Evolutionary conservation across 2,329 filamentous ascomycete species (phyloP).

Genomic region (Verticillium dahliae): DNA sequence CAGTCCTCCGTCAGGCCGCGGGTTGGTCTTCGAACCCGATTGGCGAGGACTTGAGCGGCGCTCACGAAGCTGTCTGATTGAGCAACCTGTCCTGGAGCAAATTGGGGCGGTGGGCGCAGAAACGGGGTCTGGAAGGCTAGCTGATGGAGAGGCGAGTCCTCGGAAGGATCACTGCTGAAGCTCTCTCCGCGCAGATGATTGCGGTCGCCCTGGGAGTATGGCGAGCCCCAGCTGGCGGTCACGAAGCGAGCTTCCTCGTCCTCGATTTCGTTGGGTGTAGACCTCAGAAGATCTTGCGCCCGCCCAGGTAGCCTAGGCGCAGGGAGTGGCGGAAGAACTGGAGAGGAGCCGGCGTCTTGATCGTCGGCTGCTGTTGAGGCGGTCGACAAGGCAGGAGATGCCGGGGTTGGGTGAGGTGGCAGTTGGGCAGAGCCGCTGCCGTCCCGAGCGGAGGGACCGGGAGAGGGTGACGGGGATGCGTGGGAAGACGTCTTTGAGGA

Average conservation of each 20-base stretch:
- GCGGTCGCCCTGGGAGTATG: conserved; percentile 64
- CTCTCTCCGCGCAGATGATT: conserved; percentile 42
- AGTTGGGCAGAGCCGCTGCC: conserved; percentile 32
- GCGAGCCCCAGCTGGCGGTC: conserved; percentile 87
- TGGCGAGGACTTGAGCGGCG: conserved; percentile 53
- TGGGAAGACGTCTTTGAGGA: conserved; percentile 49
- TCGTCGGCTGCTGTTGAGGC: conserved; percentile 55
- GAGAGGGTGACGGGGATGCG: conserved; percentile 42
- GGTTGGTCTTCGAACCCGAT: conserved; percentile 52
- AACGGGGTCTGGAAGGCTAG: conserved; percentile 58
- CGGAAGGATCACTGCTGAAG: conserved; percentile 52
- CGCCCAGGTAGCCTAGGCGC: conserved; percentile 52
- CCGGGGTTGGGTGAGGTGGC: conserved; percentile 29
- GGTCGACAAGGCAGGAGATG: conserved; percentile 54
- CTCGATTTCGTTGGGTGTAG: conserved; percentile 33
- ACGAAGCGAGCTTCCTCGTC: conserved; percentile 39
- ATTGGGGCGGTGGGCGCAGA: conserved; percentile 47
- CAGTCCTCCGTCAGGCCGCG: conserved; percentile 73
- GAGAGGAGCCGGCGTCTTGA: conserved; percentile 49
- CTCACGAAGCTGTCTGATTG: conserved; percentile 32
- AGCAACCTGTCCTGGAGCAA: conserved; percentile 29
- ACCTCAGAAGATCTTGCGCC: conserved; percentile 47
- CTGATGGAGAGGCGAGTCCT: conserved; percentile 50
- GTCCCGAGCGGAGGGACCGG: conserved; percentile 58
- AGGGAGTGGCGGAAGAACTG: conserved; percentile 51